Conservation (phyloP, 495 filamentous ascomycete genomes). For the Penicillium bialowiezense region DNA sequence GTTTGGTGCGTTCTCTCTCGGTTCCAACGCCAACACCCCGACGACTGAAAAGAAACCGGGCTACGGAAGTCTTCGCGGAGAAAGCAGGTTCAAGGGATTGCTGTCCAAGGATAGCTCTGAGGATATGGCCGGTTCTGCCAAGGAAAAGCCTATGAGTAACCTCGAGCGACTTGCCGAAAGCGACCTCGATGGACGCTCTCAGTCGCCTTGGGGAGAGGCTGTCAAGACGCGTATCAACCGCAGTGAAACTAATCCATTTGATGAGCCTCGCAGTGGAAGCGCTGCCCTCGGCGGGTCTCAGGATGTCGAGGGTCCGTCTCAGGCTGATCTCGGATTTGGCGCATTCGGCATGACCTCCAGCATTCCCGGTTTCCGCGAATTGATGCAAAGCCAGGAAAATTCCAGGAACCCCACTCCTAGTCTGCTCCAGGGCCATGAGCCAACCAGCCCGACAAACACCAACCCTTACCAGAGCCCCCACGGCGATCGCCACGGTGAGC, state of each 20-base stretch:
- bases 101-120: conserved; percentile 77
- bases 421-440: conserved; percentile 57
- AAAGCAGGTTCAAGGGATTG: conserved; percentile 80
- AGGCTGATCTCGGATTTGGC: conserved; percentile 50
- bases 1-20: conserved; percentile 82
- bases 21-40: conserved; percentile 48
- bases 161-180: conserved; percentile 54
- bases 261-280: conserved; percentile 66
- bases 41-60: conserved; percentile 65
- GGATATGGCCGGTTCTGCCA: conserved; percentile 49
- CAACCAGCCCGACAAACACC: conserved; percentile 88
- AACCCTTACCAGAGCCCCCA: conserved; percentile 97
- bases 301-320: conserved; percentile 63
- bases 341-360: conserved; percentile 80
- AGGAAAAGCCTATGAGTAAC: conserved; percentile 52
- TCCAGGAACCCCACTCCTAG: conserved; percentile 57
- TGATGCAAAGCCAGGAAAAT: conserved; percentile 56
- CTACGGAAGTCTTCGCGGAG: conserved; percentile 64
- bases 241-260: conserved; percentile 83
- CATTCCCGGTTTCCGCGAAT: conserved; percentile 63
- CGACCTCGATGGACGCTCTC: conserved; percentile 40
- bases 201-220: conserved; percentile 53
- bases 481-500: conserved; percentile 54
- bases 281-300: conserved; percentile 75
- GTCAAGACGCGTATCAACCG: conserved; percentile 50